These are phyloP conservation scores for Pseudotsuga menziesii DNA, from an alignment of 75 land plant genomes.

Conservation along the genomic window DNA sequence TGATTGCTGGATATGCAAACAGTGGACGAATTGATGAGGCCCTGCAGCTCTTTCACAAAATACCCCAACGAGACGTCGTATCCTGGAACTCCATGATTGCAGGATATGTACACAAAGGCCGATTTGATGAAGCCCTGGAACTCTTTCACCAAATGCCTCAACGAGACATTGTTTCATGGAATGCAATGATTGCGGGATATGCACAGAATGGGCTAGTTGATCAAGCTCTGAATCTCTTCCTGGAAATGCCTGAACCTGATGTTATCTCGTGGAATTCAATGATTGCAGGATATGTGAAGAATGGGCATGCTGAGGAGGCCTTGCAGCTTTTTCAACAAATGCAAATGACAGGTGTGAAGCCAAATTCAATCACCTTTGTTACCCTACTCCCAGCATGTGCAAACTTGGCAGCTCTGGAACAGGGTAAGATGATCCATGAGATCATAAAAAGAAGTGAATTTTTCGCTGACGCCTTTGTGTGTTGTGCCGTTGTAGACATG, in stretches of 20 bases:
- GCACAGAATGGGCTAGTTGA: slow-evolving; percentile 2
- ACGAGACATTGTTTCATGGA: background rate
- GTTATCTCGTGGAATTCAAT: slow-evolving; percentile 18
- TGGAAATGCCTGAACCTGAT: background rate
- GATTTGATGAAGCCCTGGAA: too few relatives aligned
- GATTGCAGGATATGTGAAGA: slow-evolving; percentile 13
- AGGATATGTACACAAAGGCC: too few relatives aligned
- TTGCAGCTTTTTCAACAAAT: slow-evolving; percentile 13
- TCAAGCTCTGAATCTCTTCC: background rate
- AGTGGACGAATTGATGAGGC: slow-evolving; percentile 14
- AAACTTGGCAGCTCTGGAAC: background rate
- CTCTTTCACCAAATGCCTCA: too few relatives aligned
- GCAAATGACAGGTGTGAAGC: background rate
- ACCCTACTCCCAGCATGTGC: slow-evolving; percentile 15
- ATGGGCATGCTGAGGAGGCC: slow-evolving; percentile 1
- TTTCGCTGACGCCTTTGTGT: background rate
- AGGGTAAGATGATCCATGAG: slow-evolving; percentile 9
- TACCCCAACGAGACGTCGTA: background rate
- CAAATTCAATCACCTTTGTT: slow-evolving; percentile 3
- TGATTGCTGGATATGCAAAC: slow-evolving; percentile 9
- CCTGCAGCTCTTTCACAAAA: slow-evolving; percentile 8
- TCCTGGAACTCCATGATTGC: too few relatives aligned
- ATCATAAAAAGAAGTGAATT: slow-evolving; percentile 7
- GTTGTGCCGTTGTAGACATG: slow-evolving; percentile 2
- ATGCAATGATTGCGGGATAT: slow-evolving; percentile 5